phyloP scores from a whole-genome alignment of 73 alveolate species.

The Tetrahymena thermophila region DNA sequence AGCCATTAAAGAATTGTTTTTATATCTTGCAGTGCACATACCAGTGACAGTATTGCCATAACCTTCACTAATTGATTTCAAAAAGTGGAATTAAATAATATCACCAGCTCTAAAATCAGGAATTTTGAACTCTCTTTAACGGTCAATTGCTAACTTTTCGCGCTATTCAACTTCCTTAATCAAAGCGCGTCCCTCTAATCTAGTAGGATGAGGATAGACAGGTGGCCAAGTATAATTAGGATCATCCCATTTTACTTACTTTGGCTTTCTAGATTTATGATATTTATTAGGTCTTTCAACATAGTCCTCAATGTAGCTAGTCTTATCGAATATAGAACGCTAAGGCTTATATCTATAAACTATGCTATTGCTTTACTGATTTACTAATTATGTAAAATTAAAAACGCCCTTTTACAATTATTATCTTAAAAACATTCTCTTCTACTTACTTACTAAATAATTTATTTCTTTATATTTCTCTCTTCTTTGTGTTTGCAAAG shows the following conservation, averaged over 20 bases:
- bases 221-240: background rate
- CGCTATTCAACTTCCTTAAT: slow-evolving; percentile 1
- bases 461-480: background rate
- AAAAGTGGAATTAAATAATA: background rate
- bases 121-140: background rate
- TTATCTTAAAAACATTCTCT: background rate
- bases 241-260: background rate
- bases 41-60: background rate
- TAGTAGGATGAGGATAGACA: background rate
- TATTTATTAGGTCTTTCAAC: background rate
- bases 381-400: background rate
- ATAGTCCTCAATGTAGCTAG: background rate
- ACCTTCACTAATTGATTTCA: slow-evolving; percentile 1
- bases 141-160: background rate
- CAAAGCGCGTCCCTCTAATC: background rate
- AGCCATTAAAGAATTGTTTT: background rate
- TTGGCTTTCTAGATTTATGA: background rate
- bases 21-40: background rate
- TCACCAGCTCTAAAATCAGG: background rate
- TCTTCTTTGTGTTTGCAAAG: background rate
- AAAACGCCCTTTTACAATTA: background rate
- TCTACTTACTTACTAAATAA: background rate
- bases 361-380: background rate
- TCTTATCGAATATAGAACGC: background rate
- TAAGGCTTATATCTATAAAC: background rate